Conservation (phyloP, 768 basidiomycete genomes). For the Leccinum ochraceum region DNA sequence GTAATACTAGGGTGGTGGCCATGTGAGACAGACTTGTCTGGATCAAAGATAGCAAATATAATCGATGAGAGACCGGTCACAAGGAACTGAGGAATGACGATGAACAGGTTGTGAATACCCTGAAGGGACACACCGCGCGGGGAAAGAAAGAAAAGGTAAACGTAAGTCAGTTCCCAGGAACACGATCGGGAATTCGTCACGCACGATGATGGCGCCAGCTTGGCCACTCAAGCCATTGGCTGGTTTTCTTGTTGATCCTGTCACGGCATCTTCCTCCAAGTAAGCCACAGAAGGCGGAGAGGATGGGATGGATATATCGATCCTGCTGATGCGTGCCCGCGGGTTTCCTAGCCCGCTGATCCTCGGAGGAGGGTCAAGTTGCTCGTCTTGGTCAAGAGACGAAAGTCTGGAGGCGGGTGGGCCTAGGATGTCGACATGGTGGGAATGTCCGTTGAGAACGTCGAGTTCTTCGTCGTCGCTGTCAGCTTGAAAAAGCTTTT, state of each 20-base stretch:
- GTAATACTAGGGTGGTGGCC: constrained; percentile 30
- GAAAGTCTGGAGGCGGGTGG: constrained; percentile 6
- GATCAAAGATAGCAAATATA: constrained; percentile 85
- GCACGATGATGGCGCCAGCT: constrained; percentile 83
- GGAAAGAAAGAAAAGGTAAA: not conserved
- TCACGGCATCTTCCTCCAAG: constrained; percentile 23
- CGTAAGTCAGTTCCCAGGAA: not conserved
- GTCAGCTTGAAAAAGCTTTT: constrained; percentile 21
- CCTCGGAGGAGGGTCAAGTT: constrained; percentile 18
- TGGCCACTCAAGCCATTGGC: constrained; percentile 63
- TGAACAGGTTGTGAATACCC: constrained; percentile 95
- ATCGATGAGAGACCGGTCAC: constrained; percentile 84
- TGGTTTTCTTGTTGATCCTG: constrained; percentile 12
- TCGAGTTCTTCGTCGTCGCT: constrained; percentile 26
- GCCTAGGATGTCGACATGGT: not conserved
- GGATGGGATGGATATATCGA: constrained; percentile 36
- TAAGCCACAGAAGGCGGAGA: constrained; percentile 13
- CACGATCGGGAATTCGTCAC: constrained; percentile 28
- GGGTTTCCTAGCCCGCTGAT: constrained; percentile 42
- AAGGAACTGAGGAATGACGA: constrained; percentile 94
- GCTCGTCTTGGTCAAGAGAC: constrained; percentile 11
- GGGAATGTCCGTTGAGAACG: not conserved
- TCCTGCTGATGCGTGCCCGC: constrained; percentile 49
- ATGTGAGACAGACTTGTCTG: constrained; percentile 46
- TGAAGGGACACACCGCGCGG: constrained; percentile 28